Base-by-base conservation (phyloP, 139 green algal genomes). In the Picochlorum costavermella region DNA sequence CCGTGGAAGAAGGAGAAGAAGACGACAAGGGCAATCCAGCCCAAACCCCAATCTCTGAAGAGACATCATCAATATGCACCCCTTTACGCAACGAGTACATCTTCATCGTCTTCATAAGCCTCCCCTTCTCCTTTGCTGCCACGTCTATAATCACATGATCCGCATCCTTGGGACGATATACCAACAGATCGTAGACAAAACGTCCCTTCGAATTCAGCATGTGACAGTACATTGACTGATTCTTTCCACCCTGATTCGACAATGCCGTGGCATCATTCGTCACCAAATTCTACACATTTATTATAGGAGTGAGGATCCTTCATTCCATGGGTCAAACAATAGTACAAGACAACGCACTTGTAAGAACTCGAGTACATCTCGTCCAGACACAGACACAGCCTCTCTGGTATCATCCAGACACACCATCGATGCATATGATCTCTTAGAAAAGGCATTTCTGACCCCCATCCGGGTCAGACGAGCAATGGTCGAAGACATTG, bases 121-220 rank as follows among this genome's bases (percentile, higher is more conserved):
- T 68, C 2, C 40, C 31, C 3, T 40, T 30, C 5, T 74, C 77
- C 4, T 31, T 14, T 20, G 44, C 13, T 51, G 88, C 81, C 0
- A 84, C 75, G 29, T 91, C 84, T 20, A 79, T 60, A 5, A 90
- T 67, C 16, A 90, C 17, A 3, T 67, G 63, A 17, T 69, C 75
- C 9, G 30, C 40, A 28, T 29, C 60, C 16, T 43, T n/a, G 31
- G 2, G 36, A 31, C 51, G 66, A 61, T 84, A 68, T 2, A 90
- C 48, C 56, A 91, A 81, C 14, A 88, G 30, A 57, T 94, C 86
- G 37, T 92, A 82, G 31, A 91, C 61, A 53, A 82, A 76, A 23
- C 88, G 80, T 12, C 86, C 86, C 57, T 94, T 87, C 1, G 82
- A 72, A 12, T 80, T 92, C 2, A 92, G 77, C 14, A 94, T 66